Base-by-base conservation (phyloP, 345 rosid genomes). In the Murraya paniculata region DNA sequence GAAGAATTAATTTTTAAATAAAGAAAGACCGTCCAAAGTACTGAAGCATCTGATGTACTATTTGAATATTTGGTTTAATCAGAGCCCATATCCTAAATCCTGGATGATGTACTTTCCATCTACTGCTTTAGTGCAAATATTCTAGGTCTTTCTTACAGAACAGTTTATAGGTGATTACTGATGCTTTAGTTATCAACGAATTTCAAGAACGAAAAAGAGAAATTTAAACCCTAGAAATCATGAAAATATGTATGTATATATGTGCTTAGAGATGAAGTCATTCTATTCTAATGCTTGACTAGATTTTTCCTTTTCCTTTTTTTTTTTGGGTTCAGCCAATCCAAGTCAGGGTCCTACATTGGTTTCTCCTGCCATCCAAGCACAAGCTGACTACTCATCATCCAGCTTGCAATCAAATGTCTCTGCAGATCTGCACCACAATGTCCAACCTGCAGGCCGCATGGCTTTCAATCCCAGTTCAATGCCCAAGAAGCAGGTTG, bases 381-480 rank as follows among this genome's bases (percentile, higher is more conserved):
- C 38, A 48, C 76, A 35, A 64, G 80, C 10, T 57, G 76, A 67
- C 56, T 27, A 25, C 9, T 36, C 75, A 33, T 27, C 73, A 67
- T 60, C 79, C 18, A 61, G 64, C 62, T 55, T 19, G 9, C 76
- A 31, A 24, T 70, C 80, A 28, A 80, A 50, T 75, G 48, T 77
- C 22, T 30, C 30, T 71, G 79, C 76, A n/a, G 36, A 39, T 74
- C 73, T 45, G 28, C 70, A 76, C 30, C 72, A 71, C 28, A 66
- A 73, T 27, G 55, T 75, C 65, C 79, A 78, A 78, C 73, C 85
- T 64, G 33, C 64, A 74, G 24, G 69, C 48, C 68, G 35, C 9
- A 27, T 39, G 45, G 31, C 22, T 39, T 10, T 59, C 57, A 64
- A 25, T 69, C 25, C 62, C 45, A 77, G 62, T 68, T 22, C 36